phyloP scores from a whole-genome alignment of 371 early-diverging fungal genomes.

The Coemansia linderi region DNA sequence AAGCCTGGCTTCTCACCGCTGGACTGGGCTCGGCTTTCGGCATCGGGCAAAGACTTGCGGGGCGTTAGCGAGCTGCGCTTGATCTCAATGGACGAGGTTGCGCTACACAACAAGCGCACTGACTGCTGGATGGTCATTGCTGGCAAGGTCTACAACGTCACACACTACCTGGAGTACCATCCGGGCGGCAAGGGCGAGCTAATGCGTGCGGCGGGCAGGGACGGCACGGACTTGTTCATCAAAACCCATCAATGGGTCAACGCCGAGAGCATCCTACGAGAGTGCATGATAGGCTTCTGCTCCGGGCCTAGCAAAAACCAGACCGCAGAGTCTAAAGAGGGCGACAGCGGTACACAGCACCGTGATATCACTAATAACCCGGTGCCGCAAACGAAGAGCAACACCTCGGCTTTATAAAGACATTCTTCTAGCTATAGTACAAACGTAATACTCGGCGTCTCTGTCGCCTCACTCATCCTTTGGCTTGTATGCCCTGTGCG shows the following conservation, averaged over 20 bases:
- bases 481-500: constrained; percentile 10
- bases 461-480: constrained; percentile 20
- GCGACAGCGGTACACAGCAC: background rate
- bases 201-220: constrained; percentile 92
- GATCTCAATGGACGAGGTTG: constrained; percentile 77
- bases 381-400: background rate
- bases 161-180: constrained; percentile 92
- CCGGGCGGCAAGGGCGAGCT: constrained; percentile 93
- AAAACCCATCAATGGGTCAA: constrained; percentile 95
- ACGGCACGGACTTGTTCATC: constrained; percentile 89
- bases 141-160: constrained; percentile 94
- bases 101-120: constrained; percentile 71
- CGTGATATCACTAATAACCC: background rate
- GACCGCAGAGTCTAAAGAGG: background rate
- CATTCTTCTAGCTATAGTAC: background rate
- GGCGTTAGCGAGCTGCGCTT: constrained; percentile 51
- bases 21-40: constrained; percentile 88
- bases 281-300: constrained; percentile 80
- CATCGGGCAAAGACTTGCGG: constrained; percentile 75
- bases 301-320: background rate
- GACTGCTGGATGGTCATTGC: constrained; percentile 94
- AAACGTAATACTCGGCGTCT: background rate
- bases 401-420: background rate
- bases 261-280: constrained; percentile 77
- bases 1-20: constrained; percentile 89